phyloP scores from a whole-genome alignment of 148 eudicot genomes.

The Gaultheria prostrata region DNA sequence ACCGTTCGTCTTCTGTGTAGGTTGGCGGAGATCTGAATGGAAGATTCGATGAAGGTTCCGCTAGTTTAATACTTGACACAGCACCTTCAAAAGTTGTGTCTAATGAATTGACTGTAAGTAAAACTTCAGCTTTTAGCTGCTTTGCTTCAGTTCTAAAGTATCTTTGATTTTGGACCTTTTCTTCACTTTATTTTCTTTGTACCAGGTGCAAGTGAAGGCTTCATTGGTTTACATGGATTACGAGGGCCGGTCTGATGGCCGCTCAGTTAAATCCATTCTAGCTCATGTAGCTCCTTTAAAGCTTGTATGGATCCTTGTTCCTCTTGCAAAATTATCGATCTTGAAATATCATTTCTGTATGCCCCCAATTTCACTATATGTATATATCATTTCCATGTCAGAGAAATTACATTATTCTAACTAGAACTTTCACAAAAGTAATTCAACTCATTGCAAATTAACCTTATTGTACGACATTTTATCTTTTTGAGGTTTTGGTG shows the following conservation, averaged over 20 bases:
- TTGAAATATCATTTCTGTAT: background rate
- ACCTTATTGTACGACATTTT: conserved; percentile 8
- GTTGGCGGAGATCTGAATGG: conserved; percentile 71
- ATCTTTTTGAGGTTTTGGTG: conserved; percentile 69
- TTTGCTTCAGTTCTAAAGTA: background rate
- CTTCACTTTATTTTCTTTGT: conserved; percentile 3
- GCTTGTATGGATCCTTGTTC: conserved; percentile 55
- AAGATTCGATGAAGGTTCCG: conserved; percentile 76
- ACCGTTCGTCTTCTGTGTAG: conserved; percentile 34
- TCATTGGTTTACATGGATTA: conserved; percentile 82
- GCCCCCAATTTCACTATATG: no score
- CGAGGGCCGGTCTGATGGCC: conserved; percentile 97
- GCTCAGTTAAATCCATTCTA: conserved; percentile 80
- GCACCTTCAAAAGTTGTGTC: conserved; percentile 94
- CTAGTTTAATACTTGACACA: conserved; percentile 69
- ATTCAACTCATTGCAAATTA: background rate
- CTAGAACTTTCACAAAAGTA: background rate
- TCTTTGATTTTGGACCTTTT: background rate
- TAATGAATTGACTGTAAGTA: conserved; percentile 78
- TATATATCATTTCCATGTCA: background rate
- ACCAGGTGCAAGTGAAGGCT: conserved; percentile 84
- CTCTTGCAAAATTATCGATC: background rate
- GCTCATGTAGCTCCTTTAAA: conserved; percentile 89
- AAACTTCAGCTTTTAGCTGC: conserved; percentile 7
- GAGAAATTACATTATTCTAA: background rate